Conservation (phyloP, 768 basidiomycete genomes). For the Floccularia luteovirens region DNA sequence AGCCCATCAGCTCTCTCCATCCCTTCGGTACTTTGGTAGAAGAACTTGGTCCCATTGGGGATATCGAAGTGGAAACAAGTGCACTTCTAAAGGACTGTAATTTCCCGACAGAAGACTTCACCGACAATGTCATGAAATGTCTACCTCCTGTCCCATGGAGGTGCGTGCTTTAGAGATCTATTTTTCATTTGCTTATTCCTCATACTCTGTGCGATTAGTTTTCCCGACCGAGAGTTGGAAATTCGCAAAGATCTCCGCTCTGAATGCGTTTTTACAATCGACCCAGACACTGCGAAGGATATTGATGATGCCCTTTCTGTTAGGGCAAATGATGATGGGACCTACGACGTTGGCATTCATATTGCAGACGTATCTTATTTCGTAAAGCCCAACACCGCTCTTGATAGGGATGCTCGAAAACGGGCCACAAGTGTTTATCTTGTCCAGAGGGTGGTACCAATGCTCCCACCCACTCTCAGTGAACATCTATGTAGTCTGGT, state of each 20-base stretch:
- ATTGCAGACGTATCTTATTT: slow-evolving; percentile 96
- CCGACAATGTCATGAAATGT: slow-evolving; percentile 91
- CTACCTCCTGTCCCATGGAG: slow-evolving; percentile 93
- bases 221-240: slow-evolving; percentile 86
- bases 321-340: slow-evolving; percentile 85
- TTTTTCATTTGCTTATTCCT: slow-evolving; percentile 8
- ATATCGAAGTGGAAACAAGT: slow-evolving; percentile 96
- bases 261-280: slow-evolving; percentile 89
- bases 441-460: slow-evolving; percentile 91
- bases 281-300: slow-evolving; percentile 84
- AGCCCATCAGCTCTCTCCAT: slow-evolving; percentile 95
- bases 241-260: slow-evolving; percentile 81
- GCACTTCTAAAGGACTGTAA: slow-evolving; percentile 98
- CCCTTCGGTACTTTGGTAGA: slow-evolving; percentile 98
- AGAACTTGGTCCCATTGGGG: slow-evolving; percentile 96
- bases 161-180: slow-evolving; percentile 33
- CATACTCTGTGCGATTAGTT: slow-evolving; percentile 29
- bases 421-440: slow-evolving; percentile 96
- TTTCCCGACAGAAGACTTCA: slow-evolving; percentile 96
- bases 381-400: slow-evolving; percentile 90
- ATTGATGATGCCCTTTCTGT: slow-evolving; percentile 94
- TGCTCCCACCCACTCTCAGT: slow-evolving; percentile 91
- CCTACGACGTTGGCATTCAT: slow-evolving; percentile 90
- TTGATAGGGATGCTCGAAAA: slow-evolving; percentile 97
- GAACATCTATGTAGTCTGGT: slow-evolving; percentile 91